phyloP scores from a whole-genome alignment of 164 flowering plant genomes.

The Vitis amurensis region DNA sequence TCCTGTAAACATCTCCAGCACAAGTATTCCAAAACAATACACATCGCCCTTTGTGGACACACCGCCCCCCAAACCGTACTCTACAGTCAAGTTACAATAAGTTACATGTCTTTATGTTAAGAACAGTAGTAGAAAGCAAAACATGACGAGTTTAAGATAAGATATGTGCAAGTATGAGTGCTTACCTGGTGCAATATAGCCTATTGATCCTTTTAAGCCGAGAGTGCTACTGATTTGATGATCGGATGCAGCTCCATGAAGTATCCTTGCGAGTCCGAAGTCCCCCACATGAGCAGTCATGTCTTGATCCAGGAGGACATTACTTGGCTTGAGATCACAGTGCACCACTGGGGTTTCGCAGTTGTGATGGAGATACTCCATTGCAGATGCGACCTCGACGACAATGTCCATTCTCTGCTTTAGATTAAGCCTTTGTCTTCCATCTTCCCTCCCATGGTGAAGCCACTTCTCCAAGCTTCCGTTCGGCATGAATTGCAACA shows the following conservation, averaged over 20 bases:
- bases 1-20: constrained; percentile 26
- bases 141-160: no score
- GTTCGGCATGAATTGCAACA: constrained; percentile 26
- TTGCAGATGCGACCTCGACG: constrained; percentile 27
- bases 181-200: constrained; percentile 40
- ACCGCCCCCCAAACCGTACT: constrained; percentile 24
- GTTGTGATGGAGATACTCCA: constrained; percentile 34
- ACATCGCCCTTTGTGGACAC: constrained; percentile 9
- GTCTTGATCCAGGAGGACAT: constrained; percentile 26
- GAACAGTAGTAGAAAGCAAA: no score
- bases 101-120: no score
- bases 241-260: constrained; percentile 1
- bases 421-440: constrained; percentile 5
- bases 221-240: constrained; percentile 9
- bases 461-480: constrained; percentile 8
- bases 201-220: constrained; percentile 28
- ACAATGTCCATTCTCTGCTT: constrained; percentile 21
- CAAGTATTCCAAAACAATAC: constrained; percentile 18
- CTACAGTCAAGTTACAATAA: constrained; percentile 7
- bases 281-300: constrained; percentile 33
- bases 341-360: constrained; percentile 24
- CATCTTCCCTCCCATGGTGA: background rate
- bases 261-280: constrained; percentile 30
- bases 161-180: no score
- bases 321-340: constrained; percentile 4